A percentile compares a stretch with the other conserved stretches of the same genome.
These are phyloP conservation scores for Coniochaeta sp. DNA, from an alignment of 2,329 filamentous ascomycete genomes.

Conservation along the genomic window DNA sequence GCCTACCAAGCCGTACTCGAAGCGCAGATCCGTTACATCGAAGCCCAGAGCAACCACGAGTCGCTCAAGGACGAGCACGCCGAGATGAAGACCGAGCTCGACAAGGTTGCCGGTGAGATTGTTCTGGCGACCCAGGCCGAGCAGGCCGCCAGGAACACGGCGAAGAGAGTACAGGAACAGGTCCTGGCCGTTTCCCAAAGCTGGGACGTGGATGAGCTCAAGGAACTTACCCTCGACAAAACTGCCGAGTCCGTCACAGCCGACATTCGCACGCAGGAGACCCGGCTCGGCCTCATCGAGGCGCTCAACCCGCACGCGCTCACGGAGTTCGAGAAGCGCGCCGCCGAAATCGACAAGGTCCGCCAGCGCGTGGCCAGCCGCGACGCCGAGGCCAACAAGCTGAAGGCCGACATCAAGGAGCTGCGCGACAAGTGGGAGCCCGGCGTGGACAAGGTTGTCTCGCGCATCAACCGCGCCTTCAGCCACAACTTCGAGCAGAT, in stretches of 20 bases:
- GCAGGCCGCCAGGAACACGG: slow-evolving; percentile 27
- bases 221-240: slow-evolving; percentile 37
- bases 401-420: too few relatives aligned
- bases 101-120: slow-evolving; percentile 35
- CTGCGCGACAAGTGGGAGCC: slow-evolving; percentile 63
- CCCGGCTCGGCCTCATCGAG: slow-evolving; percentile 73
- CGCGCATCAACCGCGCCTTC: slow-evolving; percentile 83
- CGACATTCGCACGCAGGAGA: slow-evolving; percentile 67
- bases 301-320: slow-evolving; percentile 70
- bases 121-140: slow-evolving; percentile 29
- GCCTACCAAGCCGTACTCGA: slow-evolving; percentile 61
- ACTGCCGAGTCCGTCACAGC: slow-evolving; percentile 58
- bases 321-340: slow-evolving; percentile 68
- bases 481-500: slow-evolving; percentile 91
- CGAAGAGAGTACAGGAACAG: slow-evolving; percentile 28
- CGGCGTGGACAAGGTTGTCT: slow-evolving; percentile 67
- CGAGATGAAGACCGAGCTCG: slow-evolving; percentile 47
- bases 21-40: slow-evolving; percentile 63
- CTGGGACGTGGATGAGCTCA: slow-evolving; percentile 34
- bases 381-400: slow-evolving; percentile 19
- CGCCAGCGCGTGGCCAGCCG: slow-evolving; percentile 48
- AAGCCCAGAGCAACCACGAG: slow-evolving; percentile 74
- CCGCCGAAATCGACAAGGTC: slow-evolving; percentile 61
- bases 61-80: slow-evolving; percentile 60
- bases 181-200: slow-evolving; percentile 29